Conservation (phyloP, 2,329 filamentous ascomycete species). For the Neodidymelliopsis sp. region DNA sequence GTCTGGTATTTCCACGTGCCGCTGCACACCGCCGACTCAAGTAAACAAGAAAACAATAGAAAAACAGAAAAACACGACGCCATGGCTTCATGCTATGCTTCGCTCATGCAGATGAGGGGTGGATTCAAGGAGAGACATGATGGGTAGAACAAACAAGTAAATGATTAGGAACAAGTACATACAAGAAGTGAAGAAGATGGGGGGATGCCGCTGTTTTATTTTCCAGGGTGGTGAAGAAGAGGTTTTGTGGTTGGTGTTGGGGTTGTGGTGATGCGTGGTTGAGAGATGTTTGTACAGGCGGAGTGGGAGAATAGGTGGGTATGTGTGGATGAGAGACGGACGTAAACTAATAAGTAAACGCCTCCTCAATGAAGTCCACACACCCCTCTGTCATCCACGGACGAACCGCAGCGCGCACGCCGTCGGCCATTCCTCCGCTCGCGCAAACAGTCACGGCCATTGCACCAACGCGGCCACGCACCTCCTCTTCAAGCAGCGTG, state of each 20-base stretch:
- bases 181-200: slow-evolving; percentile 30
- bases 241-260: background rate
- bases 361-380: slow-evolving; percentile 70
- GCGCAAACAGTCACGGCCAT: slow-evolving; percentile 70
- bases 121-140: slow-evolving; percentile 35
- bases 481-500: slow-evolving; percentile 64
- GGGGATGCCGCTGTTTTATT: slow-evolving; percentile 4
- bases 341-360: slow-evolving; percentile 65
- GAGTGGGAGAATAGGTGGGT: background rate
- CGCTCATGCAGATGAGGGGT: slow-evolving; percentile 12
- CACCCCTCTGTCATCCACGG: slow-evolving; percentile 59
- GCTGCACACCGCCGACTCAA: no score
- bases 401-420: slow-evolving; percentile 63
- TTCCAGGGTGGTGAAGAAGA: background rate
- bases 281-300: background rate
- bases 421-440: slow-evolving; percentile 68
- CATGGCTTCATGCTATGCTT: slow-evolving; percentile 9
- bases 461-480: slow-evolving; percentile 64
- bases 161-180: slow-evolving; percentile 35
- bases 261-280: background rate
- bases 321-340: background rate
- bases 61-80: background rate
- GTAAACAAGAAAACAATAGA: background rate
- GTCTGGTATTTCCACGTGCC: no score
- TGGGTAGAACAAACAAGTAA: slow-evolving; percentile 18